Percentiles rank a stretch among this genome's conserved stretches.
Evolutionary conservation across 257 asterid species (phyloP).

Genomic region (Plantago major): DNA sequence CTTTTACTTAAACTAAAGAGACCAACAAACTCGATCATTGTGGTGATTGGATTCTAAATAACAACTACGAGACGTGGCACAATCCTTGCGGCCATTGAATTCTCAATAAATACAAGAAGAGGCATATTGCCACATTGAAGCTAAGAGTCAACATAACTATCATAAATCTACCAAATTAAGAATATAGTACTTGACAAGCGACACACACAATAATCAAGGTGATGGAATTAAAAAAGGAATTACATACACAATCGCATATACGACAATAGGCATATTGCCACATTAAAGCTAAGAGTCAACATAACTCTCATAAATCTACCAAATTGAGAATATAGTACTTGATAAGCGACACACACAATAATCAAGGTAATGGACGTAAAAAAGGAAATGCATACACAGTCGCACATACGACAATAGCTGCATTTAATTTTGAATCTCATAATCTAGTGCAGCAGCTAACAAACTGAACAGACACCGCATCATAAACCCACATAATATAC

Average conservation of each 20-base stretch:
- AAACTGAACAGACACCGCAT: neutral
- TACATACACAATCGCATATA: constrained; percentile 8
- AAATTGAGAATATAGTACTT: neutral
- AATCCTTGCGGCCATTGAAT: no score
- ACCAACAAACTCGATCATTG: no score
- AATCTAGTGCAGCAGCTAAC: constrained; percentile 11
- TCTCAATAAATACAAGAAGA: neutral
- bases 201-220: neutral
- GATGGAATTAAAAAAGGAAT: neutral
- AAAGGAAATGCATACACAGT: neutral
- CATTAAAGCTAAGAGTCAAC: neutral
- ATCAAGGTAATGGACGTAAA: neutral
- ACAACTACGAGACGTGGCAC: no score
- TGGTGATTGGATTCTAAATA: no score
- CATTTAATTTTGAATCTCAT: neutral
- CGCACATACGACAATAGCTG: constrained; percentile 4
- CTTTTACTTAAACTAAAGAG: no score
- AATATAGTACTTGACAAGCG: neutral
- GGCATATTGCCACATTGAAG: neutral
- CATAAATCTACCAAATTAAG: no score
- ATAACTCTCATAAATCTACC: no score
- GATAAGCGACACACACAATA: neutral
- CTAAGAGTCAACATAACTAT: neutral
- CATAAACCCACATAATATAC: constrained; percentile 2
- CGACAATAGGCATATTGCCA: constrained; percentile 1